Evolutionary conservation across 1,139 yeast genomes (phyloP).

Genomic region (Zygosaccharomyces sapae): DNA sequence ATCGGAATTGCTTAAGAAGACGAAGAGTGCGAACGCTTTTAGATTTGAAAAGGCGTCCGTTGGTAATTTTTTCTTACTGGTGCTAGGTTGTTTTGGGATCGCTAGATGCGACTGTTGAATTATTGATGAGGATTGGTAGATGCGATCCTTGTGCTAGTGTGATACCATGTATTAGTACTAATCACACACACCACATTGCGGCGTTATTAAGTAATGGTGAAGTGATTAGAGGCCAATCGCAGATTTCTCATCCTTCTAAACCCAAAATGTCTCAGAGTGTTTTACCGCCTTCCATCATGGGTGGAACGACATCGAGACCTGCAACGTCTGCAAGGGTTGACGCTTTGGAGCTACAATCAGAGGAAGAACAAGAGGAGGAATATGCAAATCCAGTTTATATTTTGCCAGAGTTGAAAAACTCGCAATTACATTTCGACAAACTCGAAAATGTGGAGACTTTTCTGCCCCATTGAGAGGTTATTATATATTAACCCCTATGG

Average conservation of each 20-base stretch:
- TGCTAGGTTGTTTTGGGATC: slow-evolving; percentile 79
- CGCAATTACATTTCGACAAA: slow-evolving; percentile 71
- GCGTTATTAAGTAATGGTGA: slow-evolving; percentile 68
- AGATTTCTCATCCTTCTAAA: slow-evolving; percentile 75
- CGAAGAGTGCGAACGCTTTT: slow-evolving; percentile 54
- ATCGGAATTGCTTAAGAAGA: slow-evolving; percentile 67
- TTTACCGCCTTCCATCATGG: slow-evolving; percentile 2
- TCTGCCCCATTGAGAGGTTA: slow-evolving; percentile 71
- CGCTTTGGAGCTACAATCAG: slow-evolving; percentile 7
- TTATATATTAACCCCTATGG: slow-evolving; percentile 86
- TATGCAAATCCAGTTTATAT: slow-evolving; percentile 58
- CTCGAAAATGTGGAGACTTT: slow-evolving; percentile 53
- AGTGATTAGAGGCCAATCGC: slow-evolving; percentile 88
- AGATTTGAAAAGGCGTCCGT: slow-evolving; percentile 74
- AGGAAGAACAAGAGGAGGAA: slow-evolving; percentile 41
- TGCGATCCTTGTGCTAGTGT: slow-evolving; percentile 56
- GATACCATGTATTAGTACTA: slow-evolving; percentile 78
- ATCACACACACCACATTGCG: slow-evolving; percentile 80
- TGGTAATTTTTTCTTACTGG: slow-evolving; percentile 86
- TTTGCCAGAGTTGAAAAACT: slow-evolving; percentile 70
- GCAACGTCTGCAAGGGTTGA: not conserved
- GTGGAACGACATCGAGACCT: not conserved
- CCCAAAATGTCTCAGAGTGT: slow-evolving; percentile 5
- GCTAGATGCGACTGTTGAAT: slow-evolving; percentile 76
- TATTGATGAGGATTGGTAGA: slow-evolving; percentile 62